These are phyloP conservation scores for Trichoderma sp. DNA, from an alignment of 2,329 filamentous ascomycete species.

Conservation along the genomic window DNA sequence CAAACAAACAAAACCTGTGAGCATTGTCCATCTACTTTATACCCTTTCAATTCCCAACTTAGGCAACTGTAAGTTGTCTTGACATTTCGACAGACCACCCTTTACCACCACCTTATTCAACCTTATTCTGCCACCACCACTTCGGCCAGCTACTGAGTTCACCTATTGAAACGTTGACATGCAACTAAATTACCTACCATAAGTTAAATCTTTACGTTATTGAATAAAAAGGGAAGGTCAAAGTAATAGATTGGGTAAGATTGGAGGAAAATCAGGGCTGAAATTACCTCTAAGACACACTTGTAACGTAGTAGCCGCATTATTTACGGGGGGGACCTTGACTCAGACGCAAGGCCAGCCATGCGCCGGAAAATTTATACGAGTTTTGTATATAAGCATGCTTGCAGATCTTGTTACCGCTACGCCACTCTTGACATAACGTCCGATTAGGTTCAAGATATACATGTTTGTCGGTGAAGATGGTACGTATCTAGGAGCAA, in stretches of 20 bases:
- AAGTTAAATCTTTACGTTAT: background rate
- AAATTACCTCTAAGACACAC: background rate
- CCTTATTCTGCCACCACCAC: background rate
- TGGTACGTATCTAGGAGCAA: background rate
- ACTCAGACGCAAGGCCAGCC: background rate
- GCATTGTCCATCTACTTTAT: background rate
- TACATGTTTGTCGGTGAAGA: background rate
- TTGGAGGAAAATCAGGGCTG: slow-evolving; percentile 6
- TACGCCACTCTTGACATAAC: background rate
- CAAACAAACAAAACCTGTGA: no score
- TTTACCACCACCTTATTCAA: background rate
- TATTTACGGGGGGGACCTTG: background rate
- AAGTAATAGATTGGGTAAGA: background rate
- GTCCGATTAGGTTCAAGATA: slow-evolving; percentile 3
- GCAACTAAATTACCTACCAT: background rate
- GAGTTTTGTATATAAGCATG: background rate
- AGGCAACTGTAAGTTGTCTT: background rate
- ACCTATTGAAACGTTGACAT: background rate
- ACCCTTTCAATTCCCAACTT: background rate
- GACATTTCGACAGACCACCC: background rate
- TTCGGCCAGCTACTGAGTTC: background rate
- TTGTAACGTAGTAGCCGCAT: slow-evolving; percentile 9
- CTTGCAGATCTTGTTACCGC: slow-evolving; percentile 1
- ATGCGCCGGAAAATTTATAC: background rate
- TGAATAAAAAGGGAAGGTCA: slow-evolving; percentile 4